Evolutionary conservation across 164 flowering plant species (phyloP), one percentile per base, ranked within the genome.

Genomic region (Kingdonia uniflora): DNA sequence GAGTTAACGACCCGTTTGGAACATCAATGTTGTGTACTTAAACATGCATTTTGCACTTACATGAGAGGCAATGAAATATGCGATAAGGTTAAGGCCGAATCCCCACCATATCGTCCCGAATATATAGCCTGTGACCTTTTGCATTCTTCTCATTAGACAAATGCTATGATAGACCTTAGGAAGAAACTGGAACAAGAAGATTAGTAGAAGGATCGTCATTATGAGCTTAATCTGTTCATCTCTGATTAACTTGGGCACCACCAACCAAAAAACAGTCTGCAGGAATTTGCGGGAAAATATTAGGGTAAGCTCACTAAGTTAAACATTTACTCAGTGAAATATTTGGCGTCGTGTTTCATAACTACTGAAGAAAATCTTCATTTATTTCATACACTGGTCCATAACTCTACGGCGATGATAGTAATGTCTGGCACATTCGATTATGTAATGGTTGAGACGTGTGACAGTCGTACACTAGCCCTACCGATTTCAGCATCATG

Each of bases 91-190:
- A 51, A 88, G 89, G 60, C 64, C 84, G 39, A 92, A 84, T 4
- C 95, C 95, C 99, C 99, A 88, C 96, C 95, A 92, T 54, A 92
- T 86, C 59, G 96, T 86, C 48, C 99, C 99, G 40, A 92, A 88
- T 26, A 92, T 70, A 60, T 86, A 92, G 6, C 99, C 99, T 0
- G 96, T 88, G 43, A 88, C 96, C 68, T 86, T 88, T 50, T 82
- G 91, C 99, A 92, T 88, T 61, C 80, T 68, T 71, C 79, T 77
- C 95, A 88, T 88, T 19, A 88, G 19, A 67, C 61, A 73, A 17
- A 85, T 69, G 66, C 83, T 68, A 67, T 92, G 99, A 65, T 85
- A 86, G 10, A 86, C 87, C 57, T 92, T 92, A 2, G 96, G 96
- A 7, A 92, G 80, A 74, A 84, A 92, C 43, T 88, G 99, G 75